Base-by-base conservation (phyloP, 345 rosid genomes). In the Isatis tinctoria region DNA sequence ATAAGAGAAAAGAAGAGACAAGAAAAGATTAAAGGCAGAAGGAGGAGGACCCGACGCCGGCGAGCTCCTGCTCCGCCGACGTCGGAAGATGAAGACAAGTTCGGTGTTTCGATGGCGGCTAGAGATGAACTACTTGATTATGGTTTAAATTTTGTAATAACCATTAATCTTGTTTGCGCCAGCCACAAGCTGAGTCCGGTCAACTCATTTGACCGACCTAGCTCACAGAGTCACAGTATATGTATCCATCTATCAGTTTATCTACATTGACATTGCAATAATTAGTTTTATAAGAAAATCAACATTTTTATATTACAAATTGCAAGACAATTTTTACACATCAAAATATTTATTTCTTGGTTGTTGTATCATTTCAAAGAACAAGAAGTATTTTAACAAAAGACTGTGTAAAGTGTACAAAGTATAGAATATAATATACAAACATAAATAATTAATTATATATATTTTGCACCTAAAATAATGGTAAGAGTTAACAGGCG, bases 401-500 rank as follows among this genome's bases (percentile, higher is more conserved):
- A 37, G 30, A n/a, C 39, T 36, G 57, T 57, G 72, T 58, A 67
- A 54, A 69, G 70, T 75, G 69, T 69, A 40, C 16, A 41, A 75
- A 75, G 58, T 75, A 61, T 69, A 75, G 3, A 61, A 69, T 69
- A 69, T 75, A 61, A 69, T 69, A 69, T 75, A 75, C 79, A 75
- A 53, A 61, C 58, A 69, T 43, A 41, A 67, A 60, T 22, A 36
- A 28, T 57, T 27, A 51, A 10, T 49, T 22, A 51, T 17, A 39
- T 17, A 66, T 17, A 39, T 13, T 59, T 74, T 20, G 57, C 27
- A 48, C 68, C 73, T 59, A 69, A 49, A 60, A 2, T 61, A 49
- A 48, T 59, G 4, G 8, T n/a, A 69, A 26, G 39, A 63, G 60
- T 83, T 81, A 93, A 57, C 90, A 93, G 13, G 88, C 87, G 77